Conservation (phyloP, 495 filamentous ascomycete species). For the Podospora conica region DNA sequence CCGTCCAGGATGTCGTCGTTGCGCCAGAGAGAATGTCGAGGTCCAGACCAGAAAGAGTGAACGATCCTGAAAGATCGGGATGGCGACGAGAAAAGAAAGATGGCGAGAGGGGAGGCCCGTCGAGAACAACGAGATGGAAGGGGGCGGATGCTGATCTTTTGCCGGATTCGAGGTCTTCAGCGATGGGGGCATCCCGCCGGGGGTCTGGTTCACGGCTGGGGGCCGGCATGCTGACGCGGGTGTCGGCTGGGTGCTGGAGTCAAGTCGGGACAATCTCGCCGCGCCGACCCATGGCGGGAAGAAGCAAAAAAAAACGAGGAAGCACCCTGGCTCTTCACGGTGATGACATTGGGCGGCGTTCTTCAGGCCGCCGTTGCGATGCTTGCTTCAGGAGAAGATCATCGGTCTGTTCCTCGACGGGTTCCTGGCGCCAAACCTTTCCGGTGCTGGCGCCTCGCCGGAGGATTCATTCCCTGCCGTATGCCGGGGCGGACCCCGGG, state of each 20-base stretch:
- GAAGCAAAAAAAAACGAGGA: conserved; percentile 1
- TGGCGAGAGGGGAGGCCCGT: not conserved
- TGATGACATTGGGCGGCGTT: conserved; percentile 11
- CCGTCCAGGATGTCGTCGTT: not conserved
- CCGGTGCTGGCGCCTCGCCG: not conserved
- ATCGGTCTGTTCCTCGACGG: conserved; percentile 1
- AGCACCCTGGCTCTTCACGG: not conserved
- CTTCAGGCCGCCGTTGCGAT: conserved; percentile 3
- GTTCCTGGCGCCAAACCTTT: conserved; percentile 8
- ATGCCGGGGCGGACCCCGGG: not conserved
- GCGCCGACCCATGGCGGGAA: not conserved
- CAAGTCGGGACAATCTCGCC: conserved; percentile 4
- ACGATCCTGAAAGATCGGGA: not conserved
- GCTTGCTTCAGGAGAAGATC: conserved; percentile 15
- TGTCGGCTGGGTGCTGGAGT: too few species aligned
- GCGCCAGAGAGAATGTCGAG: not conserved
- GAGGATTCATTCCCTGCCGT: not conserved
- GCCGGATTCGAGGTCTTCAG: not conserved
- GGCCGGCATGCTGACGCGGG: conserved; percentile 1
- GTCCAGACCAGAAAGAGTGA: conserved; percentile 7
- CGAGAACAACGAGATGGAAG: not conserved
- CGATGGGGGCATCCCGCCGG: not conserved
- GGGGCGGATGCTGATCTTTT: conserved; percentile 4
- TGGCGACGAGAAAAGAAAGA: not conserved
- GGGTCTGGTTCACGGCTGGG: not conserved